Evolutionary conservation across 208 protist genomes (phyloP).

Genomic region (Trypanosoma theileri): DNA sequence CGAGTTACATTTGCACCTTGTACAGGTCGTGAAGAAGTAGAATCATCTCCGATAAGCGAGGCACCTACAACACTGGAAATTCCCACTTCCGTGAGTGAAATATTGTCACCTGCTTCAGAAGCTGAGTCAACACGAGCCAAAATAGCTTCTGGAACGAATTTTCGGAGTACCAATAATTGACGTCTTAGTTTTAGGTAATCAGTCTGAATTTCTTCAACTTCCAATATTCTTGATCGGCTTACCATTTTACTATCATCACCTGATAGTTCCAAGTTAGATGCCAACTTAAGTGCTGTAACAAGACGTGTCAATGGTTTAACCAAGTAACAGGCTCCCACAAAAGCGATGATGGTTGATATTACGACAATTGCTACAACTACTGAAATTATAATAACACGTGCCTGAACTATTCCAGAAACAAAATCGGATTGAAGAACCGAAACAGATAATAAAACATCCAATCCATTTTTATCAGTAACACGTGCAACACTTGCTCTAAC

Average conservation of each 20-base stretch:
- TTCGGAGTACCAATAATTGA: constrained; percentile 17
- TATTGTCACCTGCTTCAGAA: too few relatives aligned
- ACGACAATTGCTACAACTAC: constrained; percentile 37
- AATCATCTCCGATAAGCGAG: constrained; percentile 1
- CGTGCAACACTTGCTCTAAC: constrained; percentile 48
- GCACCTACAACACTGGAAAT: neutral
- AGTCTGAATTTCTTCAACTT: constrained; percentile 24
- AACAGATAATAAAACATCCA: constrained; percentile 55
- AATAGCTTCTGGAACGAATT: constrained; percentile 29
- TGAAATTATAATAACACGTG: constrained; percentile 19
- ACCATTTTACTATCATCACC: constrained; percentile 20
- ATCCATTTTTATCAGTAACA: constrained; percentile 55
- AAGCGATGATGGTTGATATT: constrained; percentile 41
- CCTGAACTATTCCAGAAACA: constrained; percentile 42
- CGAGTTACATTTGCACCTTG: constrained; percentile 26
- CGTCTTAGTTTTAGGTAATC: constrained; percentile 26
- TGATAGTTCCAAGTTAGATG: constrained; percentile 55
- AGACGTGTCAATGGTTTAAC: constrained; percentile 42
- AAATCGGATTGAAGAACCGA: constrained; percentile 57
- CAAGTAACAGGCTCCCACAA: constrained; percentile 44
- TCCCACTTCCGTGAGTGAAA: too few relatives aligned
- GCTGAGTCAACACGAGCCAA: constrained; percentile 11
- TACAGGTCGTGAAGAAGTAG: neutral
- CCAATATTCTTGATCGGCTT: constrained; percentile 18
- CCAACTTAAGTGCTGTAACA: constrained; percentile 46